phyloP scores from a whole-genome alignment of 306 rosid species.

The Lotus japonicus region DNA sequence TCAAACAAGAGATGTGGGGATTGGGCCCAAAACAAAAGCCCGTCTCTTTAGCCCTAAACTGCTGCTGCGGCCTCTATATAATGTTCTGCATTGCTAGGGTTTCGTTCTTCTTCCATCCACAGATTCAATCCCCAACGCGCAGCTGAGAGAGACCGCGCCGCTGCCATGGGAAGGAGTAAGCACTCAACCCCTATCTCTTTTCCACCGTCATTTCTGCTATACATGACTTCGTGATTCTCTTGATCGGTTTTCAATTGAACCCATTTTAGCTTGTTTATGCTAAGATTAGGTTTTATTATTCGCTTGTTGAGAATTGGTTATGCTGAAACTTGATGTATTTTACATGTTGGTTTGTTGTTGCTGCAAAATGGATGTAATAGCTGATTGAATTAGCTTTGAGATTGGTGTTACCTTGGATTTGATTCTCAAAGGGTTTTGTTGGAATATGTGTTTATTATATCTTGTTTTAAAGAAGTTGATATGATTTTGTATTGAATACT shows the following conservation, averaged over 20 bases:
- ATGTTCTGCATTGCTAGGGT: neutral
- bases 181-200: neutral
- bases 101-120: neutral
- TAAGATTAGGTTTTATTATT: too few relatives aligned
- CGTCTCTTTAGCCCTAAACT: too few relatives aligned
- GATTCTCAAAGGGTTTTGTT: neutral
- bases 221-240: too few relatives aligned
- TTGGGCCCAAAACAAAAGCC: neutral
- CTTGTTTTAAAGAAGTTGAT: neutral
- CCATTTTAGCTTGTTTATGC: neutral
- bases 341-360: neutral
- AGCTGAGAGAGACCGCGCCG: neutral
- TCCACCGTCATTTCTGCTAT: neutral
- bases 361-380: neutral
- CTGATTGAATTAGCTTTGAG: neutral
- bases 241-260: neutral
- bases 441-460: neutral
- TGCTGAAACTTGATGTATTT: neutral
- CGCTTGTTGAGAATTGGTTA: too few relatives aligned
- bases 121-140: neutral
- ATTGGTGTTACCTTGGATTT: neutral
- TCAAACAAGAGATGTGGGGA: too few relatives aligned
- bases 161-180: constrained; percentile 59
- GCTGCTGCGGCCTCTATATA: neutral
- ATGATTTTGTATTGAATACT: neutral